Base-by-base conservation (phyloP, 768 basidiomycete genomes). In the Russula virescens region DNA sequence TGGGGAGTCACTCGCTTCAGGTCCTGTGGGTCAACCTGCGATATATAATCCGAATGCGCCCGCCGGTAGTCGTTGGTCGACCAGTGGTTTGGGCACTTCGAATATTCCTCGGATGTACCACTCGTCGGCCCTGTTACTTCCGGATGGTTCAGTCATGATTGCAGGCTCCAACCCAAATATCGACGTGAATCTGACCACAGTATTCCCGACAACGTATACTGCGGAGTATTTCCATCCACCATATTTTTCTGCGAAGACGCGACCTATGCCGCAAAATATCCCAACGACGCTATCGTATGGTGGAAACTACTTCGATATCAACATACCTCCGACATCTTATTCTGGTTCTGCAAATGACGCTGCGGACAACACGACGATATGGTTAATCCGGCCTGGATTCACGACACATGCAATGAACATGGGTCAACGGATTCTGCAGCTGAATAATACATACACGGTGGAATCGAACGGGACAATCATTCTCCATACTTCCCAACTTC, bases 161-260 rank as follows among this genome's bases (percentile, higher is more conserved):
- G 92, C 91, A 34, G 96, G 96, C 8, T 93, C 91, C 35, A 98
- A 98, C 76, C 94, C 95, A 1, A 95, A 95, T 70, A 79, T 89
- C 38, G 94, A 98, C 68, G 87, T 88, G 63, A 86, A 88, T 68
- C 63, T 76, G 38, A 73, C 76, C n/a, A 80, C 82, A 11, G 43
- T 78, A 40, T 93, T 79, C 78, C 86, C 88, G 1, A 93, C 93
- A 2, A 83, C 86, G 28, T 95, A 94, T 70, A 77, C 83, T 35
- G 86, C 88, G 1, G 94, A 96, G 72, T 81, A 87, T 45, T 99
- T 94, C 79, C 98, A 94, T 77, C 96, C 96, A 0, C 80, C 85
- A 13, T 99, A 96, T 77, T 98, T 88, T 77, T 78, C 81, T 45
- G 81, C 87, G 13, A 70, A 74, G 49, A 77, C 78, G 0, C 87